phyloP scores from a whole-genome alignment of 2,329 filamentous ascomycete genomes.

The Diaporthe helianthi region DNA sequence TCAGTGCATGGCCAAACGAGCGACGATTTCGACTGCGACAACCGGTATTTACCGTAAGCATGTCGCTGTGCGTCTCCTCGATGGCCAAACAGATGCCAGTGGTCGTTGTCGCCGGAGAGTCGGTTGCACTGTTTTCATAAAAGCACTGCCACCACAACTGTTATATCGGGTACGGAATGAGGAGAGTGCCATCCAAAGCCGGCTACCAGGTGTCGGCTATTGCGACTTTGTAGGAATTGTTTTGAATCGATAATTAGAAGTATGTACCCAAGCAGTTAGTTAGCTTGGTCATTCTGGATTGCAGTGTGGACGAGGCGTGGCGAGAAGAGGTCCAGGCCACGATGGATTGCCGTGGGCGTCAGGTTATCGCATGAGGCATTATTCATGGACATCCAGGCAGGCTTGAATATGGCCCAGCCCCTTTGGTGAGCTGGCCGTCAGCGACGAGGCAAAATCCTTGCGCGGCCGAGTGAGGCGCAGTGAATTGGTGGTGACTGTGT shows the following conservation, averaged over 20 bases:
- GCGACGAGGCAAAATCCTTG: constrained; percentile 23
- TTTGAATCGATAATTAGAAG: not conserved
- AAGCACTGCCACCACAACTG: not conserved
- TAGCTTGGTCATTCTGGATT: not conserved
- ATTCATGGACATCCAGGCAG: not conserved
- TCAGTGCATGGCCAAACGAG: not conserved
- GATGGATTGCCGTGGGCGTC: not conserved
- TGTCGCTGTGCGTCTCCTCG: too few species aligned
- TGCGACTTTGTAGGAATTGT: not conserved
- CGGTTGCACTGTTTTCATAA: not conserved
- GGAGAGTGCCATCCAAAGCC: not conserved
- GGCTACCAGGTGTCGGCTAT: too few species aligned
- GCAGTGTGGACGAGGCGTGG: not conserved
- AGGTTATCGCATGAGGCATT: not conserved
- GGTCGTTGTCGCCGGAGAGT: not conserved
- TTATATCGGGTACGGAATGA: not conserved
- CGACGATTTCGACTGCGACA: not conserved
- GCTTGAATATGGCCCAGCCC: constrained; percentile 4
- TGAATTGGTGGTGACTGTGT: not conserved
- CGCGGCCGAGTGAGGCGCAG: constrained; percentile 22
- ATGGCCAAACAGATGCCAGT: not conserved
- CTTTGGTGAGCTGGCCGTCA: not conserved
- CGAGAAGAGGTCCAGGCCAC: not conserved
- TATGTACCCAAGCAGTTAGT: too few species aligned
- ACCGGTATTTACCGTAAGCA: not conserved